A percentile compares a stretch with the other conserved stretches of the same genome.
Conservation (phyloP, 345 rosid species). For the Eucalyptus pauciflora region DNA sequence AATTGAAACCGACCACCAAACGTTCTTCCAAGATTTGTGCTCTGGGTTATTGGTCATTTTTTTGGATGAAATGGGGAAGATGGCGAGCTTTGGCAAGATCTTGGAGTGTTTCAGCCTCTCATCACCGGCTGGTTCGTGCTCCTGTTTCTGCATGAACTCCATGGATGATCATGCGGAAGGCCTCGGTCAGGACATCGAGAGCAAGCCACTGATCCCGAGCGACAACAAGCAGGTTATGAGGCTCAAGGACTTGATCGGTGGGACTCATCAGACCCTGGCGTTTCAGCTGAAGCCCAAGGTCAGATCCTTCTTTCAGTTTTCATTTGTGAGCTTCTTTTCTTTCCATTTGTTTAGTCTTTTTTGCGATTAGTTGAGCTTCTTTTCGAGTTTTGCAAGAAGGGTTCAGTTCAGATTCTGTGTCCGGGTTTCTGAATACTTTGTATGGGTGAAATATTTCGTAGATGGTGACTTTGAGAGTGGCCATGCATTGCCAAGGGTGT, state of each 20-base stretch:
- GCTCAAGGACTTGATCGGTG: slow-evolving; percentile 57
- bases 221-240: slow-evolving; percentile 22
- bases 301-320: neutral
- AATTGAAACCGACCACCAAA: neutral
- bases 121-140: slow-evolving; percentile 1
- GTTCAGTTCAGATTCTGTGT: neutral
- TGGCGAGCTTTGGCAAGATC: slow-evolving; percentile 14
- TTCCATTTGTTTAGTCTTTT: neutral
- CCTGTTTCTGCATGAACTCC: slow-evolving; percentile 9
- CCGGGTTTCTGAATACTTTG: neutral
- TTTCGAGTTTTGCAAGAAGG: neutral
- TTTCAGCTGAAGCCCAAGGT: slow-evolving; percentile 91
- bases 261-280: slow-evolving; percentile 52
- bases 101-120: slow-evolving; percentile 11
- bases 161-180: neutral
- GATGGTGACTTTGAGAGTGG: slow-evolving; percentile 79
- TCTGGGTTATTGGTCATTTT: neutral
- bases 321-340: neutral
- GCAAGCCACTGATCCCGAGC: slow-evolving; percentile 17
- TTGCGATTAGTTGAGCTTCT: neutral
- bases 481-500: slow-evolving; percentile 92
- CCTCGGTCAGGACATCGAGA: slow-evolving; percentile 8
- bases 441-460: slow-evolving; percentile 3
- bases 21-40: neutral
- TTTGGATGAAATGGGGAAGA: slow-evolving; percentile 9